Percentiles rank a stretch among this genome's conserved stretches.
These are phyloP conservation scores for Quercus lobata DNA, from an alignment of 331 rosid species.

Conservation along the genomic window DNA sequence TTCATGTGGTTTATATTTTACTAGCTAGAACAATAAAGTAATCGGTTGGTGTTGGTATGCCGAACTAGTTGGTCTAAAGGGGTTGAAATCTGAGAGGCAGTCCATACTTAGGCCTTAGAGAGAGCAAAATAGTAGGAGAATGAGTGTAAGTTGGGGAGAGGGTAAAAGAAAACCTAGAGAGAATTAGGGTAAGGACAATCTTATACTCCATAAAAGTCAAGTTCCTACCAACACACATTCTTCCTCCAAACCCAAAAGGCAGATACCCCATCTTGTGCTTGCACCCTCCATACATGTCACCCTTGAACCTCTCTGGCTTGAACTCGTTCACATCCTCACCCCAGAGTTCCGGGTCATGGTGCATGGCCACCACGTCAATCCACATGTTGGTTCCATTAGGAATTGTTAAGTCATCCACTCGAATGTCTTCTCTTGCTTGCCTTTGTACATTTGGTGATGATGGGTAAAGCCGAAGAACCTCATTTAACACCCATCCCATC, in stretches of 20 bases:
- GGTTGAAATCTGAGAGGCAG: conserved; percentile 54
- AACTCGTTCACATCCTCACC: conserved; percentile 68
- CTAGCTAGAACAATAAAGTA: neutral
- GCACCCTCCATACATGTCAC: conserved; percentile 66
- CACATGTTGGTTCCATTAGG: conserved; percentile 83
- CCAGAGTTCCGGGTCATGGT: conserved; percentile 65
- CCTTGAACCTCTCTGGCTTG: conserved; percentile 65
- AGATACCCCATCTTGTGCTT: conserved; percentile 74
- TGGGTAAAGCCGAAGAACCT: conserved; percentile 75
- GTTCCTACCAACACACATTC: conserved; percentile 79
- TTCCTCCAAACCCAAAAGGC: conserved; percentile 91
- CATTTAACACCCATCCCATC: conserved; percentile 95
- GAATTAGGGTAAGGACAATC: conserved; percentile 55
- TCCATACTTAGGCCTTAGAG: conserved; percentile 64
- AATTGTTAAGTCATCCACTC: conserved; percentile 38
- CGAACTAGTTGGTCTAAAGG: conserved; percentile 19
- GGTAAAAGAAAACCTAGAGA: conserved; percentile 59
- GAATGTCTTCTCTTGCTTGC: conserved; percentile 66
- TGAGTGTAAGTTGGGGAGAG: conserved; percentile 55
- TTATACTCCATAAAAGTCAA: conserved; percentile 74
- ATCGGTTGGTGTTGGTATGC: neutral
- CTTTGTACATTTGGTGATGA: conserved; percentile 87
- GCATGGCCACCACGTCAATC: conserved; percentile 76
- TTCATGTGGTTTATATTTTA: neutral
- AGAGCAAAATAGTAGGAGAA: conserved; percentile 58